phyloP scores from a whole-genome alignment of 176 grass and related monocot species.

The Luzula sylvatica region DNA sequence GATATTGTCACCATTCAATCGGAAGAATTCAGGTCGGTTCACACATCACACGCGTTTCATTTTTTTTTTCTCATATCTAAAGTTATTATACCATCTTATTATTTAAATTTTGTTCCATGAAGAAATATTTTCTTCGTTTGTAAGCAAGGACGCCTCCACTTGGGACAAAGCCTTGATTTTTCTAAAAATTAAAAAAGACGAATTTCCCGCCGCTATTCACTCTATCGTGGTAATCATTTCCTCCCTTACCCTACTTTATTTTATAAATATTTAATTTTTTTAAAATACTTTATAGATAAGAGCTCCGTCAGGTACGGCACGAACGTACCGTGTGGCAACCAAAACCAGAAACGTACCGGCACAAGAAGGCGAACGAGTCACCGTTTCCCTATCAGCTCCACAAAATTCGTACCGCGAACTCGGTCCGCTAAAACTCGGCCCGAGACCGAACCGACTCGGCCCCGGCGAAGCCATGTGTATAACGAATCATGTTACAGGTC shows the following conservation, averaged over 20 bases:
- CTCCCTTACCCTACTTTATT: constrained; percentile 3
- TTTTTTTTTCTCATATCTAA: constrained; percentile 6
- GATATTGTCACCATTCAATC: constrained; percentile 69
- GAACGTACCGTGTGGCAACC: constrained; percentile 75
- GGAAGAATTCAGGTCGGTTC: constrained; percentile 87
- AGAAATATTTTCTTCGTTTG: no score
- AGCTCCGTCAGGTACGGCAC: constrained; percentile 66
- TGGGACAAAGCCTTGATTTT: constrained; percentile 82
- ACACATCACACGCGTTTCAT: not conserved
- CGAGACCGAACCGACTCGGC: constrained; percentile 45
- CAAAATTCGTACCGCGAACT: constrained; percentile 54
- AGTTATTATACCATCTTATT: not conserved
- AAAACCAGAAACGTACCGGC: constrained; percentile 65
- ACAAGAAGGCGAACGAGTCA: constrained; percentile 92
- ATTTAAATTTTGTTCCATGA: not conserved
- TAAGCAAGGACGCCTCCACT: constrained; percentile 84
- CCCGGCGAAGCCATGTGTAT: constrained; percentile 78
- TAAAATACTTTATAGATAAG: constrained; percentile 49
- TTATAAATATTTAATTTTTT: not conserved
- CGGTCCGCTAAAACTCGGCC: constrained; percentile 55
- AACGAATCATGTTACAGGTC: constrained; percentile 64
- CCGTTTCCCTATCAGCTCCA: constrained; percentile 69
- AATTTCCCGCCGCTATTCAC: constrained; percentile 78
- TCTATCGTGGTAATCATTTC: constrained; percentile 75
- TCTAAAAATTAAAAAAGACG: constrained; percentile 74